Percentiles rank a stretch among this genome's conserved stretches.
These are phyloP conservation scores for Orobanche coerulescens DNA, from an alignment of 257 asterid genomes.

Conservation along the genomic window DNA sequence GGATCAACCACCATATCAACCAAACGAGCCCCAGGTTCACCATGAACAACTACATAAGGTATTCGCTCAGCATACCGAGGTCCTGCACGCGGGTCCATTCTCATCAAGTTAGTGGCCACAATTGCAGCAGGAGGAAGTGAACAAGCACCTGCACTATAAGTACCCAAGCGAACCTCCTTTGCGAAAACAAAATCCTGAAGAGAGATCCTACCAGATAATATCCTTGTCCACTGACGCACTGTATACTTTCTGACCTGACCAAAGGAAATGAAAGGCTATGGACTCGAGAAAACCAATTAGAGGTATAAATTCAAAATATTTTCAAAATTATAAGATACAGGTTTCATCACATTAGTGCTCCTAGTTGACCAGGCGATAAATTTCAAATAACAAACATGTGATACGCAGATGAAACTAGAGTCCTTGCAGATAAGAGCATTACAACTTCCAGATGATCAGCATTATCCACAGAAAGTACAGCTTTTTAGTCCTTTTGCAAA, in stretches of 20 bases:
- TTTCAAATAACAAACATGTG: neutral
- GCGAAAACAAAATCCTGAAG: constrained; percentile 91
- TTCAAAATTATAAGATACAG: neutral
- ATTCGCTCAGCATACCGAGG: constrained; percentile 93
- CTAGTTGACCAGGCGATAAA: neutral
- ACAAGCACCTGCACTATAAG: constrained; percentile 52
- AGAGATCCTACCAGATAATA: constrained; percentile 73
- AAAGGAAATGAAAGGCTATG: constrained; percentile 13
- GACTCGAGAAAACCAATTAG: neutral
- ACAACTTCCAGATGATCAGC: neutral
- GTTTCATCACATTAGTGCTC: neutral
- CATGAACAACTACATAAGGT: constrained; percentile 88
- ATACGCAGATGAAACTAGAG: neutral
- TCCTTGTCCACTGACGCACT: constrained; percentile 84
- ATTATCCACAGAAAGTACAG: neutral
- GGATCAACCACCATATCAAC: constrained; percentile 93
- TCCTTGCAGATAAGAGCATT: neutral
- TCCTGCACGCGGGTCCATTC: constrained; percentile 82
- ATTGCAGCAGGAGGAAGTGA: constrained; percentile 96
- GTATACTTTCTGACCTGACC: constrained; percentile 62
- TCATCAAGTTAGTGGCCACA: constrained; percentile 83
- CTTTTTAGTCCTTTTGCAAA: neutral
- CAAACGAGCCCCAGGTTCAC: constrained; percentile 92
- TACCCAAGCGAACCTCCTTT: constrained; percentile 95
- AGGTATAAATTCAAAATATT: neutral